These are phyloP conservation scores for Candida odintsovae DNA, from an alignment of 805 yeast species.

Conservation along the genomic window DNA sequence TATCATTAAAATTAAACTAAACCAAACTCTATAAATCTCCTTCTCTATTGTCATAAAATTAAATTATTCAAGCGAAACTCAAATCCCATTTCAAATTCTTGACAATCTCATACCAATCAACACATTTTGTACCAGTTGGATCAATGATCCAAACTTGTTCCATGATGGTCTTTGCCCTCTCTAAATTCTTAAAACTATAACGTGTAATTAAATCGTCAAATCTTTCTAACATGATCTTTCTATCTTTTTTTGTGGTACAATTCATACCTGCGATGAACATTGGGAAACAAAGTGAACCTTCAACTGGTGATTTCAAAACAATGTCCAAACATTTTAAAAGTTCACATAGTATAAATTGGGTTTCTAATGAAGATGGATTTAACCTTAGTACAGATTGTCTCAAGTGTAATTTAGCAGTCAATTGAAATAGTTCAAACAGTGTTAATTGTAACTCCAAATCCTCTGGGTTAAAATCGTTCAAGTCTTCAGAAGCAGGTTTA, in stretches of 20 bases:
- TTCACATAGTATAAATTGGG: conserved; percentile 52
- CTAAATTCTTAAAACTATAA: conserved; percentile 64
- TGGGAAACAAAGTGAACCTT: conserved; percentile 71
- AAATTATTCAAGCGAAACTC: conserved; percentile 49
- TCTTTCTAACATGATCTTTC: conserved; percentile 44
- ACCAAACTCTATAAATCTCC: not conserved
- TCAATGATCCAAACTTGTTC: conserved; percentile 38
- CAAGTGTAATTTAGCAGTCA: conserved; percentile 62
- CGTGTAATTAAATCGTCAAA: conserved; percentile 51
- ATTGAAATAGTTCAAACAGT: conserved; percentile 64
- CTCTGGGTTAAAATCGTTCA: conserved; percentile 31
- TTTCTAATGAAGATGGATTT: conserved; percentile 58
- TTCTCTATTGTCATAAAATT: not conserved
- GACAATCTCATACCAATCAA: conserved; percentile 71
- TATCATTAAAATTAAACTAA: not conserved
- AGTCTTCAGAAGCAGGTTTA: conserved; percentile 46
- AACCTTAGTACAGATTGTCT: conserved; percentile 57
- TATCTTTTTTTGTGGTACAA: conserved; percentile 46
- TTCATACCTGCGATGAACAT: conserved; percentile 73
- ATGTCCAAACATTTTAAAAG: conserved; percentile 52
- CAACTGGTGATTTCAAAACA: conserved; percentile 60
- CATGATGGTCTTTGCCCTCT: conserved; percentile 34
- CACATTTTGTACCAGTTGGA: conserved; percentile 47
- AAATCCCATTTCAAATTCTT: conserved; percentile 70
- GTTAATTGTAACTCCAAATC: conserved; percentile 65